A percentile compares a stretch with the other conserved stretches of the same genome.
Evolutionary conservation across 768 basidiomycete genomes (phyloP).

Genomic region (Tylopilus sp.): DNA sequence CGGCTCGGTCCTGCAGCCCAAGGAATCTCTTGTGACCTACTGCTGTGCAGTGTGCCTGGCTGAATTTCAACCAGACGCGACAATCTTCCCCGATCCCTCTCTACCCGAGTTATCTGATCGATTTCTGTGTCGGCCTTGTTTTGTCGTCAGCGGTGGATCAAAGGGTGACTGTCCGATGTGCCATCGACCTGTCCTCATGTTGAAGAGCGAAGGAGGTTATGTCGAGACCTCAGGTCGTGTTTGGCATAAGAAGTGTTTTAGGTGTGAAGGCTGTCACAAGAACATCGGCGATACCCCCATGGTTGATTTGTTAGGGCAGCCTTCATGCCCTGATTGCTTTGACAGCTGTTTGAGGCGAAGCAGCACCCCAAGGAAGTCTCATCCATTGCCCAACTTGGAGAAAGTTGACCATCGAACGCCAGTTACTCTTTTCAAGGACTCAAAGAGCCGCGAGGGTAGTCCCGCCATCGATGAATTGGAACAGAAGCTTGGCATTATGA

Average conservation of each 20-base stretch:
- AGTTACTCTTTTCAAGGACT: constrained; percentile 42
- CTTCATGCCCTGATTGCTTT: constrained; percentile 79
- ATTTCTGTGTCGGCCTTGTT: constrained; percentile 76
- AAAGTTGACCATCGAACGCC: constrained; percentile 38
- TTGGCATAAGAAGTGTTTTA: constrained; percentile 84
- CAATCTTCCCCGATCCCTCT: constrained; percentile 76
- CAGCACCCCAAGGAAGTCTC: constrained; percentile 36
- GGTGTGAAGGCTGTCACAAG: constrained; percentile 68
- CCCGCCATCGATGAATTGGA: constrained; percentile 65
- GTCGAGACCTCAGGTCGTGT: constrained; percentile 65
- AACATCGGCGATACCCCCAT: constrained; percentile 72
- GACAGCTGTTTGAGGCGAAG: constrained; percentile 67
- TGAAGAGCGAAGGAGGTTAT: constrained; percentile 76
- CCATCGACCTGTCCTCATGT: constrained; percentile 63
- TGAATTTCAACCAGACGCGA: constrained; percentile 75
- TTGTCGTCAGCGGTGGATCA: constrained; percentile 67
- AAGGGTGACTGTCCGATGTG: constrained; percentile 72
- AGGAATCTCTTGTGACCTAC: constrained; percentile 66
- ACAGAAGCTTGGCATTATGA: constrained; percentile 54
- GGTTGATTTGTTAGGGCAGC: constrained; percentile 80
- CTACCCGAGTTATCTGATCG: constrained; percentile 31
- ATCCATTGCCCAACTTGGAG: constrained; percentile 33
- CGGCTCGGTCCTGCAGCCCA: constrained; percentile 78
- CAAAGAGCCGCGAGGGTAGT: constrained; percentile 48
- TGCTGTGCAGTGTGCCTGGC: constrained; percentile 63